Conservation (phyloP, 768 basidiomycete genomes). For the Phanerodontia chrysosporium region DNA sequence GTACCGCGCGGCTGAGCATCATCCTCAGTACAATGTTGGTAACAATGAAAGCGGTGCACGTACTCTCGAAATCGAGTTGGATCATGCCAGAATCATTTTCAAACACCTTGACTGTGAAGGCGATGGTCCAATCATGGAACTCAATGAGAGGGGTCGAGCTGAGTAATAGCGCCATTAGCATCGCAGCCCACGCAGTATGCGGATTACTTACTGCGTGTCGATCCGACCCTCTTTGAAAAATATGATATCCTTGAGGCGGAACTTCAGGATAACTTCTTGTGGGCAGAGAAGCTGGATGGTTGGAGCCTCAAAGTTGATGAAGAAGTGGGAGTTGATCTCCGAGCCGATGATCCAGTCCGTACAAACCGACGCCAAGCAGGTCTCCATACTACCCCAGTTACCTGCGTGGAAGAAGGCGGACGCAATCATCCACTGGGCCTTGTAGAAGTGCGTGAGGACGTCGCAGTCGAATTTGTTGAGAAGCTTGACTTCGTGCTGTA, state of each 20-base stretch:
- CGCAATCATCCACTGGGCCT: constrained; percentile 26
- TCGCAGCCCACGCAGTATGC: no score
- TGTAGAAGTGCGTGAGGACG: neutral
- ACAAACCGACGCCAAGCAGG: constrained; percentile 15
- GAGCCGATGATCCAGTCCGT: constrained; percentile 24
- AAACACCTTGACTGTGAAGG: constrained; percentile 14
- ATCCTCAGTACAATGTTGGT: neutral
- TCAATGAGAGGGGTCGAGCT: neutral
- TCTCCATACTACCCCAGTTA: constrained; percentile 32
- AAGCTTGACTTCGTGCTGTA: neutral
- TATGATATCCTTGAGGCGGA: constrained; percentile 5
- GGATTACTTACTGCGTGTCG: neutral
- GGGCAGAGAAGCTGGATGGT: constrained; percentile 8
- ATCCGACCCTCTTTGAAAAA: neutral
- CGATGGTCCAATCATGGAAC: constrained; percentile 15
- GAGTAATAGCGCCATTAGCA: no score
- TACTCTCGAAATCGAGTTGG: constrained; percentile 16
- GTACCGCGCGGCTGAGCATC: constrained; percentile 1
- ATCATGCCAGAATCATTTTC: constrained; percentile 10
- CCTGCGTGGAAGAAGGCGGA: constrained; percentile 55
- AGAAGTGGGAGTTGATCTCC: constrained; percentile 11
- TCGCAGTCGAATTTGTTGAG: neutral
- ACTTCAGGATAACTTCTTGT: constrained; percentile 4
- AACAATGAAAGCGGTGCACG: neutral
- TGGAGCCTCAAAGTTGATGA: constrained; percentile 18